A percentile compares a stretch with the other conserved stretches of the same genome.
These are phyloP conservation scores for Kazachstania bromeliacearum DNA, from an alignment of 805 yeast species.

Conservation along the genomic window DNA sequence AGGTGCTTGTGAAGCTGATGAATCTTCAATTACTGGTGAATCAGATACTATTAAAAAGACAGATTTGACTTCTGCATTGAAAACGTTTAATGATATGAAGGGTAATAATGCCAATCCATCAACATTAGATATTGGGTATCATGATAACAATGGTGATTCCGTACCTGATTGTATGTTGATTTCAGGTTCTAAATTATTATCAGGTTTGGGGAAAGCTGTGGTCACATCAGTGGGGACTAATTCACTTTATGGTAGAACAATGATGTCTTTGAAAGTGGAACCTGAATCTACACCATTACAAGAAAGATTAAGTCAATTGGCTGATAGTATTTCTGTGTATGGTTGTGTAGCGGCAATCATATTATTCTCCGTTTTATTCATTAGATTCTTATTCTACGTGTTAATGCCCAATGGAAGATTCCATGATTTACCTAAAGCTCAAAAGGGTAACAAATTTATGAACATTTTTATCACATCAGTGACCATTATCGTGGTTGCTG, in stretches of 20 bases:
- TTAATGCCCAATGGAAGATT: slow-evolving; percentile 40
- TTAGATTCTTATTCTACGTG: slow-evolving; percentile 53
- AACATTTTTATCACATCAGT: slow-evolving; percentile 84
- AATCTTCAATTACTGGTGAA: slow-evolving; percentile 90
- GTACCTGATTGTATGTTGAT: slow-evolving; percentile 70
- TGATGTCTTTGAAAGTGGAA: slow-evolving; percentile 69
- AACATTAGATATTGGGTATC: slow-evolving; percentile 9
- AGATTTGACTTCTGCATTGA: slow-evolving; percentile 39
- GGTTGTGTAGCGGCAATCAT: slow-evolving; percentile 80
- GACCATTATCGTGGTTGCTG: slow-evolving; percentile 92
- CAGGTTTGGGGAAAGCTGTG: slow-evolving; percentile 78
- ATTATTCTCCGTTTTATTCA: slow-evolving; percentile 70
- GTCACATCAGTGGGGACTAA: slow-evolving; percentile 86
- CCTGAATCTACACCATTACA: slow-evolving; percentile 85
- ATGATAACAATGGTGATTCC: slow-evolving; percentile 6
- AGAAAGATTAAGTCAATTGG: slow-evolving; percentile 65
- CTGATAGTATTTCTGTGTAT: slow-evolving; percentile 91
- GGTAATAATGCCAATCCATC: slow-evolving; percentile 6
- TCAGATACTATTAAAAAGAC: slow-evolving; percentile 68
- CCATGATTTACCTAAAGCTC: slow-evolving; percentile 43
- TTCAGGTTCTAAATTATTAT: slow-evolving; percentile 80
- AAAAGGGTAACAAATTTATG: slow-evolving; percentile 77
- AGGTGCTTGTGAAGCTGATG: slow-evolving; percentile 84
- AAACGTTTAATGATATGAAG: slow-evolving; percentile 21
- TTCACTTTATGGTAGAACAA: slow-evolving; percentile 86